phyloP scores from a whole-genome alignment of 169 alveolate genomes.

The Eimeria acervulina region DNA sequence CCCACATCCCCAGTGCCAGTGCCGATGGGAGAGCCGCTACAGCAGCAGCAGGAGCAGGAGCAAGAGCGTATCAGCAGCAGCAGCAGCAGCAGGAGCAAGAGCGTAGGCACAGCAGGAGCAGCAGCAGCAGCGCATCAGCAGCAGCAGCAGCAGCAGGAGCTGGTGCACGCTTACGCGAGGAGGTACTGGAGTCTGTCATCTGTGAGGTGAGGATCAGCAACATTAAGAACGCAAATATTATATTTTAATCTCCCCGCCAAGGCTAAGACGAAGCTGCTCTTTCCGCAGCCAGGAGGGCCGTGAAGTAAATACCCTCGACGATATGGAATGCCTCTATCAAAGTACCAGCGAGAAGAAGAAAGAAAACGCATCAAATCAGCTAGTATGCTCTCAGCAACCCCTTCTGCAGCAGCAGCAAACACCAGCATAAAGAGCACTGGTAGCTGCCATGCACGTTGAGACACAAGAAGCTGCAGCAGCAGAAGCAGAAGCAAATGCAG shows the following conservation, averaged over 20 bases:
- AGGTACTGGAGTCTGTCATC: slow-evolving; percentile 91
- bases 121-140: too few species aligned
- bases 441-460: neutral
- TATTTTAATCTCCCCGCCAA: slow-evolving; percentile 91
- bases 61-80: too few species aligned
- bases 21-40: too few species aligned
- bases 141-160: too few species aligned
- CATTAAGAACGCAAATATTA: slow-evolving; percentile 89
- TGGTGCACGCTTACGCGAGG: slow-evolving; percentile 85
- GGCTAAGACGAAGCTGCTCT: slow-evolving; percentile 91
- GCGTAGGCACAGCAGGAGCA: too few species aligned
- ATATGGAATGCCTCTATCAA: slow-evolving; percentile 90
- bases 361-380: slow-evolving; percentile 69
- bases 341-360: slow-evolving; percentile 86
- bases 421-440: slow-evolving; percentile 36
- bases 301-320: slow-evolving; percentile 91
- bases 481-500: neutral
- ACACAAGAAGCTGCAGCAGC: neutral
- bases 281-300: slow-evolving; percentile 94
- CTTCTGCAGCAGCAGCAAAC: slow-evolving; percentile 77
- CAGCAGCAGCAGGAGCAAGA: too few species aligned
- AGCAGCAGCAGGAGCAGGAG: too few species aligned
- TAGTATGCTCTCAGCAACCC: slow-evolving; percentile 77
- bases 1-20: too few species aligned
- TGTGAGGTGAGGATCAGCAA: slow-evolving; percentile 88